A percentile compares a stretch with the other conserved stretches of the same genome.
Conservation (phyloP, 129 eudicot species). For the Oenanthe sinensis region DNA sequence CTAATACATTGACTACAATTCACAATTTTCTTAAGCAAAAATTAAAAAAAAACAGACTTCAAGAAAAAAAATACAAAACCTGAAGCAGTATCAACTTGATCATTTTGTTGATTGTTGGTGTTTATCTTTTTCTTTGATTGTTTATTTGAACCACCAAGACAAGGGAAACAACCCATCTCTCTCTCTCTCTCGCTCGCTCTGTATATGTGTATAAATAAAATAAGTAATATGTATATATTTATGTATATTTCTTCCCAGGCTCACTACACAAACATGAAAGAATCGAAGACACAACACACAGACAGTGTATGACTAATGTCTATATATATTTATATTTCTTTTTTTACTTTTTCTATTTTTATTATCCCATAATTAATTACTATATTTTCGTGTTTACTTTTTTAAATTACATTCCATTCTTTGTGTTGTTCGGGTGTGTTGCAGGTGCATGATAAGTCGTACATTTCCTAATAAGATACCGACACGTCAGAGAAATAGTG, state of each 20-base stretch:
- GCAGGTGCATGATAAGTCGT: not conserved
- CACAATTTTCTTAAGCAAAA: not conserved
- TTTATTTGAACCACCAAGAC: not conserved
- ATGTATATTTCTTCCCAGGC: not conserved
- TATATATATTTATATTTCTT: not conserved
- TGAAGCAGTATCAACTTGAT: conserved; percentile 28
- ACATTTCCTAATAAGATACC: not conserved
- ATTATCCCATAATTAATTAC: not conserved
- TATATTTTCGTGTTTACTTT: not conserved
- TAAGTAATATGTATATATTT: too few relatives aligned
- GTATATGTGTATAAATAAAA: not conserved
- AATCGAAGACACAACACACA: not conserved
- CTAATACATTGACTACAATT: not conserved
- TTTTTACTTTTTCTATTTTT: not conserved
- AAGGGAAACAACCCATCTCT: conserved; percentile 5
- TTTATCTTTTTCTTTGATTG: conserved; percentile 11
- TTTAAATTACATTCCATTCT: not conserved
- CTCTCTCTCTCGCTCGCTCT: not conserved
- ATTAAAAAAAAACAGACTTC: not conserved
- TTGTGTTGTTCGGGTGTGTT: not conserved
- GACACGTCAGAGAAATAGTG: not conserved
- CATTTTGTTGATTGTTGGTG: conserved; percentile 15
- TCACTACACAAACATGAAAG: not conserved
- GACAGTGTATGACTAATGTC: not conserved
- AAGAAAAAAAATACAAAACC: conserved; percentile 19